A percentile compares a stretch with the other conserved stretches of the same genome.
phyloP scores from a whole-genome alignment of 2,329 filamentous ascomycete species.

The Talaromyces islandicus region DNA sequence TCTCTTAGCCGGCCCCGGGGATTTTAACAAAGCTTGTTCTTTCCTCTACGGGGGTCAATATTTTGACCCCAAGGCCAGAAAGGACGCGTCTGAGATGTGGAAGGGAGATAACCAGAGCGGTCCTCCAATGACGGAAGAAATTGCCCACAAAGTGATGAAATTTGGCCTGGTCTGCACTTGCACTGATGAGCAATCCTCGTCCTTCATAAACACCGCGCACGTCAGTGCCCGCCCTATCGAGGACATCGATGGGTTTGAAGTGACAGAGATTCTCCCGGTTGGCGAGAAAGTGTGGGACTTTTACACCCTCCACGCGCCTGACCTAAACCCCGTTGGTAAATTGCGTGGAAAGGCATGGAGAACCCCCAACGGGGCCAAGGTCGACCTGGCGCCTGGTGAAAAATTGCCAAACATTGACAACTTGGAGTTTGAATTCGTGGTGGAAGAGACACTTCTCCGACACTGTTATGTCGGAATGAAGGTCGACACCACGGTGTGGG shows the following conservation, averaged over 20 bases:
- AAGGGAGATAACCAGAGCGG: slow-evolving; percentile 20
- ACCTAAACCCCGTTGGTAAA: slow-evolving; percentile 48
- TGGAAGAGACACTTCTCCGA: slow-evolving; percentile 58
- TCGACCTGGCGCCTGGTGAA: slow-evolving; percentile 33
- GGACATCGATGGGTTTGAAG: slow-evolving; percentile 55
- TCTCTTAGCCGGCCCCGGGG: slow-evolving; percentile 57
- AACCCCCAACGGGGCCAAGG: slow-evolving; percentile 33
- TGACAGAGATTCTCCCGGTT: slow-evolving; percentile 49
- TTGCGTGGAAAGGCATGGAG: slow-evolving; percentile 48
- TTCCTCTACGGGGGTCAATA: slow-evolving; percentile 59
- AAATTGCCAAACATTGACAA: slow-evolving; percentile 13
- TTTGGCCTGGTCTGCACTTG: slow-evolving; percentile 46
- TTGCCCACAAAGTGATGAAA: slow-evolving; percentile 46
- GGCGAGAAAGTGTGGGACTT: slow-evolving; percentile 41
- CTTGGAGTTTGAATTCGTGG: slow-evolving; percentile 51
- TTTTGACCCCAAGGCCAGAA: slow-evolving; percentile 30
- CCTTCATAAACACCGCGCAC: slow-evolving; percentile 33
- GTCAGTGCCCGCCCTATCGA: slow-evolving; percentile 33
- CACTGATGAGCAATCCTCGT: slow-evolving; percentile 28
- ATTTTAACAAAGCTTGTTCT: slow-evolving; percentile 73
- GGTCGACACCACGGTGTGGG: slow-evolving; percentile 49
- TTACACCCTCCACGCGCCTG: slow-evolving; percentile 38
- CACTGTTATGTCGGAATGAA: slow-evolving; percentile 62
- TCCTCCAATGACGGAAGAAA: slow-evolving; percentile 38
- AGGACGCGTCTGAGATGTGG: slow-evolving; percentile 27